Conservation (phyloP, 2,329 filamentous ascomycete species). For the Ophiostoma ulmi region DNA sequence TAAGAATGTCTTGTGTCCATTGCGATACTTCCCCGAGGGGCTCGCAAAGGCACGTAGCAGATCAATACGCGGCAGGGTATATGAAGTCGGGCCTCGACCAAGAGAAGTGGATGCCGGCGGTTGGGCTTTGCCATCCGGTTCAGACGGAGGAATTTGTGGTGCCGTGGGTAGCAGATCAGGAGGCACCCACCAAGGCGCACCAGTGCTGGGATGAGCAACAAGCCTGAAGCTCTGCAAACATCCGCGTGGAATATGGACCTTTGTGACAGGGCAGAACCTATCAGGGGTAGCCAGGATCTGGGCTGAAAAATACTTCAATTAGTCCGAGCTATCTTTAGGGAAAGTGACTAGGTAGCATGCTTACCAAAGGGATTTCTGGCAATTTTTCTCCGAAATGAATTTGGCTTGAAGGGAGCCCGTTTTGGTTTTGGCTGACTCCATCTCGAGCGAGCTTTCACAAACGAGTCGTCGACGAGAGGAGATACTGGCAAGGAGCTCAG, state of each 20-base stretch:
- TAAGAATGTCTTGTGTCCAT: slow-evolving; percentile 19
- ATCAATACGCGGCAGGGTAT: slow-evolving; percentile 34
- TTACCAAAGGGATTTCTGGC: slow-evolving; percentile 60
- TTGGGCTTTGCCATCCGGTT: background rate
- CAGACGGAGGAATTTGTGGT: background rate
- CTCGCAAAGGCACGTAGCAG: slow-evolving; percentile 32
- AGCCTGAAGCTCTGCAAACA: slow-evolving; percentile 60
- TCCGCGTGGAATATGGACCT: slow-evolving; percentile 35
- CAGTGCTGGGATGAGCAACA: slow-evolving; percentile 50
- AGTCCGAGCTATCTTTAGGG: background rate
- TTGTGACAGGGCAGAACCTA: slow-evolving; percentile 25
- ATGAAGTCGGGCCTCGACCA: slow-evolving; percentile 26
- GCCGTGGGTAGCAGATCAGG: slow-evolving; percentile 19
- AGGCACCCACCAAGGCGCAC: slow-evolving; percentile 53
- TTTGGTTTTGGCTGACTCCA: slow-evolving; percentile 39
- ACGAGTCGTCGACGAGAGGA: slow-evolving; percentile 49
- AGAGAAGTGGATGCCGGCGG: background rate
- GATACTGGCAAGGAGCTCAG: slow-evolving; percentile 44
- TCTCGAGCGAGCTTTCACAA: slow-evolving; percentile 42
- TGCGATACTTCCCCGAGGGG: slow-evolving; percentile 25
- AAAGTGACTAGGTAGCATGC: background rate
- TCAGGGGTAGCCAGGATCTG: slow-evolving; percentile 31
- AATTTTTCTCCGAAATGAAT: slow-evolving; percentile 53
- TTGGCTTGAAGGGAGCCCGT: slow-evolving; percentile 31
- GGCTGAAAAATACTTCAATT: slow-evolving; percentile 39